These are phyloP conservation scores for Turritis glabra DNA, from an alignment of 345 rosid genomes.

Conservation along the genomic window DNA sequence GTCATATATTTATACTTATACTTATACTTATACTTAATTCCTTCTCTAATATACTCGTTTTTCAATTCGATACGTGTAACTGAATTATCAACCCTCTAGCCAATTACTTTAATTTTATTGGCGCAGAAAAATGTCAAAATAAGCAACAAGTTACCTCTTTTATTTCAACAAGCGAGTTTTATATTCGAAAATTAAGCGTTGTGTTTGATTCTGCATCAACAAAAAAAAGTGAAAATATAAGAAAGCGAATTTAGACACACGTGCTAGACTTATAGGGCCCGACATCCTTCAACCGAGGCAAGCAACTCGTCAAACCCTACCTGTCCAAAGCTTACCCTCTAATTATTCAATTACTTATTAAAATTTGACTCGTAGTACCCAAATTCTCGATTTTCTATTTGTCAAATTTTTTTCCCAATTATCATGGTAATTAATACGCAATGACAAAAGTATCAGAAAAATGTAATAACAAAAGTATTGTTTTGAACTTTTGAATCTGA, in stretches of 20 bases:
- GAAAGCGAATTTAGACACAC: constrained; percentile 19
- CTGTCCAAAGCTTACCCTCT: constrained; percentile 26
- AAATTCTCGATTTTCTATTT: too few relatives aligned
- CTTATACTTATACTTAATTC: neutral
- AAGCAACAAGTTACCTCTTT: neutral
- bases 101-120: neutral
- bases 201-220: neutral
- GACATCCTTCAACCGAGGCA: constrained; percentile 38
- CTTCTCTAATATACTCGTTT: neutral
- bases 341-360: neutral
- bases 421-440: too few relatives aligned
- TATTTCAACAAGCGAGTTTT: neutral
- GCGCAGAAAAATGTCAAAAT: neutral
- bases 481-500: too few relatives aligned
- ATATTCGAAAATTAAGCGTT: neutral
- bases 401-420: too few relatives aligned
- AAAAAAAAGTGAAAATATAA: constrained; percentile 9
- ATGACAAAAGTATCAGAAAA: too few relatives aligned
- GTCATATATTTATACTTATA: too few relatives aligned
- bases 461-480: too few relatives aligned
- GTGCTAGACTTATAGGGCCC: constrained; percentile 33
- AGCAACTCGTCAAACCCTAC: constrained; percentile 35
- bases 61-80: neutral
- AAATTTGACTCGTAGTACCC: neutral
- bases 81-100: neutral